Base-by-base conservation (phyloP, 2,329 filamentous ascomycete species). In the Phyllosticta citrichinensis region DNA sequence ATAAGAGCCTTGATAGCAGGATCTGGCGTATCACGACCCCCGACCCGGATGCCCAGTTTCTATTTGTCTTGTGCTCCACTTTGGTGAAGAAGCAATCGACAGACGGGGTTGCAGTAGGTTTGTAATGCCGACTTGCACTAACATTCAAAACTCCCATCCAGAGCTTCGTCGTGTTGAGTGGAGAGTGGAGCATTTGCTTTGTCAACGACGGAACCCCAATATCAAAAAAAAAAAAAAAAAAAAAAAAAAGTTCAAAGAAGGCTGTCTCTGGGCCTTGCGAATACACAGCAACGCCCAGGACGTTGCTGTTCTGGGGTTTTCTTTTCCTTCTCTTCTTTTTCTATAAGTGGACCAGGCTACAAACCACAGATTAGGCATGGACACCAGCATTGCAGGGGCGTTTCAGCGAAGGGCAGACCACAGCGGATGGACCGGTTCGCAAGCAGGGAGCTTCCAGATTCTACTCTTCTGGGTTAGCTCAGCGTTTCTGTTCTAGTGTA, bases 1-100 rank as follows among this genome's bases (percentile, higher is more conserved):
- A 60, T 60, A 25, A 25, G 54, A 40, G 52, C 40, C 27, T 20
- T 56, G 54, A 56, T 33, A 55, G 54, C 58, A 60, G 58, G 53
- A 56, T 47, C 40, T 47, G 40, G 40, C 17, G 40, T 47, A n/a
- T 47, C 40, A n/a, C 40, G 40, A 47, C 40, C 40, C 40, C 40
- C 14, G 17, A 47, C 40, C 40, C 40, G 40, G 40, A 47, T 47
- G 40, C 40, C 40, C 40, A 47, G 40, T 47, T 47, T n/a, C 40
- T n/a, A n/a, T 14, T 47, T 47, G 12, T n/a, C 40, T 47, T n/a
- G 40, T n/a, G 40, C 40, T 47, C 40, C 17, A n/a, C 40, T 47
- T 8, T n/a, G 40, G 40, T 47, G 17, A 47, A 47, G n/a, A 47
- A 47, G 12, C 35, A 12, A 40, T 30, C 52, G 22, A 30, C 25